Base-by-base conservation (phyloP, 1,284 basidiomycete species). In the Sporisorium sorghi region DNA sequence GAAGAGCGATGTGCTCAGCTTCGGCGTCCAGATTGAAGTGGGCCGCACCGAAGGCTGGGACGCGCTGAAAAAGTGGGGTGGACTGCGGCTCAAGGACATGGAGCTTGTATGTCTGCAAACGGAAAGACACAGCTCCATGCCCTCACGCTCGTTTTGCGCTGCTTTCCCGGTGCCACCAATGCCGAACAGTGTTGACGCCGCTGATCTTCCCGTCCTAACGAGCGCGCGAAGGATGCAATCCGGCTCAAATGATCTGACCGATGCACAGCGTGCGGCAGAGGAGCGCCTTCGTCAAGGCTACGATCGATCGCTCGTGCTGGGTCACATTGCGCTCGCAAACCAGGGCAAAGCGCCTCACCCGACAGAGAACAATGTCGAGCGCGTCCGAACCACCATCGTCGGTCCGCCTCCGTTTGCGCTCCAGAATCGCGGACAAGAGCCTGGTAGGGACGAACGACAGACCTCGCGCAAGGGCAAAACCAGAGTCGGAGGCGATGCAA, bases 21-120 rank as follows among this genome's bases (percentile, higher is more conserved):
- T 84, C 51, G 81, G 83, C n/a, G 76, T 84, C 6, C 82, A 83
- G 59, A 79, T 83, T 44, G 82, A 83, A 50, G 74, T 83, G 2
- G 79, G 81, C 39, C 67, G 64, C n/a, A 57, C 76, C 1, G 48
- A 51, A 21, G 77, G 71, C 30, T 83, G 82, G 82, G 71, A 65
- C 30, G 64, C 61, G 17, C 71, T 79, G 9, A 58, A 71, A 12
- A 68, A 73, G 52, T 61, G 73, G 56, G 80, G 82, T 15, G 82
- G 82, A 10, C 44, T 84, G 47, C 70, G 83, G 1, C 70, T 84
- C 67, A 73, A 81, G 47, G 82, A 84, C 58, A 79, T 84, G 78
- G 82, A 84, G 56, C 72, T 83, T 12, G 73, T 82, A 35, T 83
- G 80, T 56, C 53, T 81, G 40, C 83, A 84, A 62, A 82, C 79